phyloP scores from a whole-genome alignment of 2,329 filamentous ascomycete genomes.

The Allantophomopsis lycopodina region DNA sequence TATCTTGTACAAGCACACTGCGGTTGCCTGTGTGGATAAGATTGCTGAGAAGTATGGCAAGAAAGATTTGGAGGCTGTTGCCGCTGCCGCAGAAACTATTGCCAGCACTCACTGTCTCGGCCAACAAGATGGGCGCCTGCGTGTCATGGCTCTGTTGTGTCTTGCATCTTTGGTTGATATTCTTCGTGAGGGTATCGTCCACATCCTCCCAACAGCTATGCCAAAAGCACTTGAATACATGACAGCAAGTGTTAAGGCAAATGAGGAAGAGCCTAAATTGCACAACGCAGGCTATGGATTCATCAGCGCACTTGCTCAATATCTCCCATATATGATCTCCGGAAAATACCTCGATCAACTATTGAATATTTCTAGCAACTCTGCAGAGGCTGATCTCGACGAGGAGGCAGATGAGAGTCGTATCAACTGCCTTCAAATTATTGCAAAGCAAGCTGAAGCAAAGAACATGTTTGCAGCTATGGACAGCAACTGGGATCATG shows the following conservation, averaged over 20 bases:
- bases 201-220: slow-evolving; percentile 65
- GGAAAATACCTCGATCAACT: slow-evolving; percentile 59
- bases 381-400: slow-evolving; percentile 47
- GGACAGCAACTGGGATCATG: slow-evolving; percentile 56
- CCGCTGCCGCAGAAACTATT: slow-evolving; percentile 63
- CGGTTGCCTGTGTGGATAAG: slow-evolving; percentile 80
- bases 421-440: slow-evolving; percentile 53
- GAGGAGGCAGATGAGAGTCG: slow-evolving; percentile 51
- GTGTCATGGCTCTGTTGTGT: slow-evolving; percentile 75
- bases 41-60: slow-evolving; percentile 93
- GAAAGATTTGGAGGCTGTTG: slow-evolving; percentile 68
- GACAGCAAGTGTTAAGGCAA: slow-evolving; percentile 40
- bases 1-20: slow-evolving; percentile 67
- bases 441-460: slow-evolving; percentile 66
- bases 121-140: slow-evolving; percentile 56
- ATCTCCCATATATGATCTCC: slow-evolving; percentile 83
- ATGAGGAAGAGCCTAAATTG: slow-evolving; percentile 43
- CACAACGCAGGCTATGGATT: slow-evolving; percentile 77
- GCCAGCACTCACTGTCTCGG: slow-evolving; percentile 65
- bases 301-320: slow-evolving; percentile 64
- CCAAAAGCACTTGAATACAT: slow-evolving; percentile 61
- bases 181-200: slow-evolving; percentile 72
- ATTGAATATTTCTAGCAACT: slow-evolving; percentile 57
- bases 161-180: slow-evolving; percentile 84
- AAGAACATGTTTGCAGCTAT: slow-evolving; percentile 65